A percentile compares a stretch with the other conserved stretches of the same genome.
These are phyloP conservation scores for Macrocybe gigantea DNA, from an alignment of 768 basidiomycete species.

Conservation along the genomic window DNA sequence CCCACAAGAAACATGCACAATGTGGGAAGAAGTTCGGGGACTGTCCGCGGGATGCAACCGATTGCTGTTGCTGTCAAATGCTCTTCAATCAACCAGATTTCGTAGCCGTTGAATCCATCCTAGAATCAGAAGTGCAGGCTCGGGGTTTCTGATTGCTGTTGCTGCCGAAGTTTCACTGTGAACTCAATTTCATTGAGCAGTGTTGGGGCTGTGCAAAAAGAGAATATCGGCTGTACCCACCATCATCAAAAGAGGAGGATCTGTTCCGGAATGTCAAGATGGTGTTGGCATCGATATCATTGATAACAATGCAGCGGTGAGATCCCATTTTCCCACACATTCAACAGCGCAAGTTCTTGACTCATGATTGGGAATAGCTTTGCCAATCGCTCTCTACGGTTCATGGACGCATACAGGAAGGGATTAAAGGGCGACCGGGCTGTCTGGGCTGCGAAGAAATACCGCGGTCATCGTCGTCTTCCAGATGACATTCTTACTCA, in stretches of 20 bases:
- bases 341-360: not conserved
- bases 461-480: conserved; percentile 9
- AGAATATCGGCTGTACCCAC: conserved; percentile 12
- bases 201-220: conserved; percentile 26
- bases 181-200: conserved; percentile 27
- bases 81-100: conserved; percentile 27
- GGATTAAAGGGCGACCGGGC: conserved; percentile 14
- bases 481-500: too few species aligned
- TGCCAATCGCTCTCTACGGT: conserved; percentile 13
- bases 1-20: too few species aligned
- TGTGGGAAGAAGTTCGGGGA: too few species aligned
- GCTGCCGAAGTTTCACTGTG: conserved; percentile 25
- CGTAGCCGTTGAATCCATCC: conserved; percentile 8
- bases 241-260: conserved; percentile 20
- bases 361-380: conserved; percentile 13
- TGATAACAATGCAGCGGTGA: conserved; percentile 17
- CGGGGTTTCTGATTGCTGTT: conserved; percentile 14
- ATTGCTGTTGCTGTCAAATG: conserved; percentile 22
- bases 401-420: too few species aligned
- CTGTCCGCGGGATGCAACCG: not conserved
- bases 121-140: conserved; percentile 4
- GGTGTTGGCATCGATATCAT: conserved; percentile 19
- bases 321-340: not conserved
- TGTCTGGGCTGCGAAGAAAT: conserved; percentile 19
- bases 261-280: conserved; percentile 22